A percentile compares a stretch with the other conserved stretches of the same genome.
These are phyloP conservation scores for Aspergillus proliferans DNA, from an alignment of 2,329 filamentous ascomycete species.

Conservation along the genomic window DNA sequence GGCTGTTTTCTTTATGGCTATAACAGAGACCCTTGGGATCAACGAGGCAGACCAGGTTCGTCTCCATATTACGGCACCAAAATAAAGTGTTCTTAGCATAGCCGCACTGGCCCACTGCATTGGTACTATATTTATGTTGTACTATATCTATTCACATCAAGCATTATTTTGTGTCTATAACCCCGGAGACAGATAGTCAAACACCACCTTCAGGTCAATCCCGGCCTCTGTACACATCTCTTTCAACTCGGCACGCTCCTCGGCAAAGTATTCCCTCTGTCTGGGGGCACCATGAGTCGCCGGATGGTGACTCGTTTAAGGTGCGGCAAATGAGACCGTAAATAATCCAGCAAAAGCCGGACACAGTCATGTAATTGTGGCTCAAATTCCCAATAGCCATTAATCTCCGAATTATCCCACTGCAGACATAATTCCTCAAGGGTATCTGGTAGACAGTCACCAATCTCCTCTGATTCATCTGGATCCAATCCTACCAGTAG, in stretches of 20 bases:
- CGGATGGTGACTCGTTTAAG: slow-evolving; percentile 1
- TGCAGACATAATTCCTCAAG: slow-evolving; percentile 2
- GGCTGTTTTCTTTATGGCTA: not conserved
- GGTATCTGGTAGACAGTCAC: not conserved
- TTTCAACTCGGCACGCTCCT: not conserved
- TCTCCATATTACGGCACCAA: no score
- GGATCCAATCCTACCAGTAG: slow-evolving; percentile 1
- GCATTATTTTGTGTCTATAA: slow-evolving; percentile 1
- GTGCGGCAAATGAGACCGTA: not conserved
- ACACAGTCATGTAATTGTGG: slow-evolving; percentile 1
- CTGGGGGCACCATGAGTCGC: not conserved
- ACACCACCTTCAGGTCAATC: not conserved
- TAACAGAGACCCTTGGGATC: not conserved
- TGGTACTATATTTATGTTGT: not conserved
- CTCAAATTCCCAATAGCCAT: not conserved
- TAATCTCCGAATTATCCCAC: not conserved
- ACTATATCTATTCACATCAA: not conserved
- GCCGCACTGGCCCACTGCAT: not conserved
- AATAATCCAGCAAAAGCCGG: not conserved
- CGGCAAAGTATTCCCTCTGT: not conserved
- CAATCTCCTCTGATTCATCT: not conserved
- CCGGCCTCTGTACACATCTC: not conserved
- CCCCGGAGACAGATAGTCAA: slow-evolving; percentile 2
- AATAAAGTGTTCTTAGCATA: not conserved
- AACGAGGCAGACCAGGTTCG: not conserved